These are phyloP conservation scores for Meripilus lineatus DNA, from an alignment of 1,284 basidiomycete genomes.

Conservation along the genomic window DNA sequence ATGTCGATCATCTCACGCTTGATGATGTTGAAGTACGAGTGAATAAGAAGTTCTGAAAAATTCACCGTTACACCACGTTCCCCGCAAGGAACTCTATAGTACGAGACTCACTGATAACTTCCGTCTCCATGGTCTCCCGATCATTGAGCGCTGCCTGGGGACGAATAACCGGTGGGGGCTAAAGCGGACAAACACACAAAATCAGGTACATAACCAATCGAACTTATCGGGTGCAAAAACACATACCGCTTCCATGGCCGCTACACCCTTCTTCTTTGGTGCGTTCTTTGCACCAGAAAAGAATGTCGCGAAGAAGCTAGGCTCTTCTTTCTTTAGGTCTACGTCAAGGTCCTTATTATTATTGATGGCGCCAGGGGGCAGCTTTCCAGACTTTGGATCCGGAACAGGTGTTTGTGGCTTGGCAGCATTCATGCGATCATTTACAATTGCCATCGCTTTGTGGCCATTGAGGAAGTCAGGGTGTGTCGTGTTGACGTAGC, in stretches of 20 bases:
- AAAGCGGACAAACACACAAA: neutral
- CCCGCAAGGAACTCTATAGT: neutral
- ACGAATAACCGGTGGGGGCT: conserved; percentile 87
- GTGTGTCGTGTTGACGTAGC: conserved; percentile 98
- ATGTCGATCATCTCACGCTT: conserved; percentile 99
- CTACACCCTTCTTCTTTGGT: conserved; percentile 72
- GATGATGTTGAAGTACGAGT: conserved; percentile 95
- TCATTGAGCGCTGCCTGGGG: conserved; percentile 93
- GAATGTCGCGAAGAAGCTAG: conserved; percentile 95
- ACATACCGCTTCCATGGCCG: conserved; percentile 77
- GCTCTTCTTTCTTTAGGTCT: conserved; percentile 82
- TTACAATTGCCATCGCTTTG: conserved; percentile 90
- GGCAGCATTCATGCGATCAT: conserved; percentile 76
- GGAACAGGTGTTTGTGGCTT: conserved; percentile 58
- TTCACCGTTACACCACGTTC: neutral
- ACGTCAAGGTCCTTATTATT: conserved; percentile 94
- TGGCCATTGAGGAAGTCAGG: conserved; percentile 98
- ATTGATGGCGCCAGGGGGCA: conserved; percentile 65
- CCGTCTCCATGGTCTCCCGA: conserved; percentile 96
- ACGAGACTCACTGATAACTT: conserved; percentile 95
- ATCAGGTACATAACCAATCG: conserved; percentile 1
- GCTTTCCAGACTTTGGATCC: conserved; percentile 71
- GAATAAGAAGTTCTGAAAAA: conserved; percentile 75
- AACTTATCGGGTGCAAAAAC: neutral
- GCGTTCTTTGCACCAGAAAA: conserved; percentile 55